Base-by-base conservation (phyloP, 2,329 filamentous ascomycete genomes). In the Ophiostoma sp. region DNA sequence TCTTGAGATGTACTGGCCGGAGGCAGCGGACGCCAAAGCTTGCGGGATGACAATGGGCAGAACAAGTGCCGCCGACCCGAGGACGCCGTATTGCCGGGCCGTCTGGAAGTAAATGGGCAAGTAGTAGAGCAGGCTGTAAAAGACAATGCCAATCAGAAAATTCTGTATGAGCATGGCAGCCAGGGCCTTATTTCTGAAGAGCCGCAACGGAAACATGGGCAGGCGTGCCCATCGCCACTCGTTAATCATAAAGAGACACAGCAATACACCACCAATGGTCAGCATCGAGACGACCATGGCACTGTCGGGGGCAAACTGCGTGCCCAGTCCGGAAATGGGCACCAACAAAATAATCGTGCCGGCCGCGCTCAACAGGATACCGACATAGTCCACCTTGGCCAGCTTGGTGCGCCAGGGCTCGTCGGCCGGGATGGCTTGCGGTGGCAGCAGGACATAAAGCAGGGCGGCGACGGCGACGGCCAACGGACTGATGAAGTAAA, bases 221-320 rank as follows among this genome's bases (percentile, higher is more conserved):
- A 76, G 72, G 1, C 36, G 33, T 19, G 75, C 75, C 12, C 75
- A 12, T 28, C 52, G 39, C 71, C 63, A 31, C 68, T 77, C 75
- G 22, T 74, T 50, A 25, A 74, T 2, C 15, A 76, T 36, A 17
- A 76, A 77, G 1, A 70, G 6, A 15, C 3, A 73, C 36, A 19
- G 71, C 42, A 74, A 25, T 0, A 55, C 55, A 11, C 12, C 61
- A 5, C 76, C 76, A 25, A 75, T 22, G 2, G 52, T 36, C 31
- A 91, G 81, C 87, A 91, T 89, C 48, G 84, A 83, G 25, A 91
- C 88, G 0, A 91, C 85, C 83, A 89, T 84, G 0, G 88, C 82
- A 8, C 86, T 88, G 36, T 82, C 77, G 87, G 87, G 89, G 2
- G 82, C 79, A 75, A 89, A 90, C 73, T 88, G 88, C 0, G 85